Conservation (phyloP, 805 yeast genomes). For the Jamesozyma lodderae region DNA sequence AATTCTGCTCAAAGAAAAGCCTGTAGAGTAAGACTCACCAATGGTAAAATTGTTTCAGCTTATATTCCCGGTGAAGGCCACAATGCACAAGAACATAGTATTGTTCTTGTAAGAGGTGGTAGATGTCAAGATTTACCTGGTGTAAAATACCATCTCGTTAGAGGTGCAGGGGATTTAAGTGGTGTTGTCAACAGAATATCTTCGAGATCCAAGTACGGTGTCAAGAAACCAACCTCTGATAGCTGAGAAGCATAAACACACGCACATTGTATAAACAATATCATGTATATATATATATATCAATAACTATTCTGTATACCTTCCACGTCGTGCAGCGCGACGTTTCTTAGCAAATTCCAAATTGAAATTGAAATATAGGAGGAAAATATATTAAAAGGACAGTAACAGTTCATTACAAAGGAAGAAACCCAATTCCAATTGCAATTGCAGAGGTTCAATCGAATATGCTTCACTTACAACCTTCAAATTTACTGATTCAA, state of each 20-base stretch:
- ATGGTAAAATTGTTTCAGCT: conserved; percentile 82
- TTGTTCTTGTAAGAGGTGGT: conserved; percentile 95
- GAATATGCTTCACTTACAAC: conserved; percentile 78
- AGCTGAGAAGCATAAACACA: too few relatives aligned
- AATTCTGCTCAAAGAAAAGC: conserved; percentile 97
- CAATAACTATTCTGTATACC: too few relatives aligned
- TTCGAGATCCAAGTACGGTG: conserved; percentile 90
- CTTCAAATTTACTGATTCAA: conserved; percentile 72
- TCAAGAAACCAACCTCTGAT: conserved; percentile 57
- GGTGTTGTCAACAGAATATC: conserved; percentile 92
- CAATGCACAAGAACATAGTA: conserved; percentile 95
- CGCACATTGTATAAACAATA: too few relatives aligned
- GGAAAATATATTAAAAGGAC: too few relatives aligned
- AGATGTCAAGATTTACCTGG: conserved; percentile 98
- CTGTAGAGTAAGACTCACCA: conserved; percentile 85
- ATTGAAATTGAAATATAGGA: too few relatives aligned
- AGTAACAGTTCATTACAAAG: too few relatives aligned
- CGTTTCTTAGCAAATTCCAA: too few relatives aligned
- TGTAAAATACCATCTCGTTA: conserved; percentile 84
- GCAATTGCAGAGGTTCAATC: too few relatives aligned
- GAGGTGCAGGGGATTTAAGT: conserved; percentile 88
- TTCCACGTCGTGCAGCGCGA: too few relatives aligned
- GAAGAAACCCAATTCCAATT: too few relatives aligned
- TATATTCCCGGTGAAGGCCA: conserved; percentile 99
- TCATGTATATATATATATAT: too few relatives aligned